Base-by-base conservation (phyloP, 2,329 filamentous ascomycete genomes). In the Fusarium denticulatum region DNA sequence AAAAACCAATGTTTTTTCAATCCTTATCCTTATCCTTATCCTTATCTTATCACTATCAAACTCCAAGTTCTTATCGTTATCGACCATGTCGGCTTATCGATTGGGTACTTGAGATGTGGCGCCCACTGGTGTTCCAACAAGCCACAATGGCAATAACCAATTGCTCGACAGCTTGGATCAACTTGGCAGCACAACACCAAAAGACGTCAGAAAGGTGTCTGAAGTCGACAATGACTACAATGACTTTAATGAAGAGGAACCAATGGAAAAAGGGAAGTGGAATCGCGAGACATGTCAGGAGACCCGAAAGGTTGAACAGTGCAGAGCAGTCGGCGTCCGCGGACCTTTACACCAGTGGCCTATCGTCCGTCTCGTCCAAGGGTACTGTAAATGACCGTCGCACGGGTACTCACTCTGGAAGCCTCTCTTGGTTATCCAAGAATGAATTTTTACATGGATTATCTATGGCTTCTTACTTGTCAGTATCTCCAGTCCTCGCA, bases 171-270 rank as follows among this genome's bases (percentile, higher is more conserved):
- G 4, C 3, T 5, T 14, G 3, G 6, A 20, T 14, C 22, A 14
- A 32, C 7, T 49, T 49, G 8, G 16, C 8, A 18, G 12, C 6
- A 7, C 9, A 4, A 24, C 12, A 50, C 22, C 4, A 4, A 34
- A 24, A 7, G 16, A 18, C 22, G 3, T n/a, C 6, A 9, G 14
- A 30, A 30, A 12, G 28, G 14, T 12, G 7, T 18, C 28, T 34
- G 14, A 50, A 24, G 22, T 7, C 9, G 7, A 12, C 1, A 7
- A 34, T 13, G 0, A 18, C 3, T 32, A 14, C 4, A 6, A n/a
- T 24, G 12, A 18, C 4, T 18, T 4, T 24, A 3, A 7, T 10
- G 2, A 32, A 14, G 4, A 6, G 8, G 7, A 14, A 1, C 3
- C 0, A 24, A 34, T 7, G 8, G 22, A 2, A 24, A 50, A 3